These are phyloP conservation scores for Populus deltoides DNA, from an alignment of 345 rosid genomes.

Conservation along the genomic window DNA sequence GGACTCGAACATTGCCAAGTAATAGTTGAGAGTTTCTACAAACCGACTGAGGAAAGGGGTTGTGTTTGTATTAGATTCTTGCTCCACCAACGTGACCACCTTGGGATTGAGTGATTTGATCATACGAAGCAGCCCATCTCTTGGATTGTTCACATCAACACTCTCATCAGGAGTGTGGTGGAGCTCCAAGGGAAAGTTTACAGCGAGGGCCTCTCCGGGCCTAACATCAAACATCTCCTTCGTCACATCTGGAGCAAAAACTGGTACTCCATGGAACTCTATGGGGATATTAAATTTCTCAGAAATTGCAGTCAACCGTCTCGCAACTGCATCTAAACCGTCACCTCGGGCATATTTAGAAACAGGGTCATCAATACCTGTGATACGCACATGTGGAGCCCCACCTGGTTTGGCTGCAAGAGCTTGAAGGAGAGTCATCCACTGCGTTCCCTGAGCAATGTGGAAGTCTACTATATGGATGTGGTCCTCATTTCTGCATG, in stretches of 20 bases:
- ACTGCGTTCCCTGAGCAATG: constrained; percentile 65
- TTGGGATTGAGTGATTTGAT: constrained; percentile 63
- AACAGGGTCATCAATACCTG: constrained; percentile 66
- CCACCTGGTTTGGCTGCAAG: constrained; percentile 67
- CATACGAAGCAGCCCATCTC: constrained; percentile 69
- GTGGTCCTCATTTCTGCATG: constrained; percentile 53
- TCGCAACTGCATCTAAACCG: constrained; percentile 51
- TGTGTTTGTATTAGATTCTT: constrained; percentile 77
- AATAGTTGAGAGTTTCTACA: constrained; percentile 54
- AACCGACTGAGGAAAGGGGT: constrained; percentile 63
- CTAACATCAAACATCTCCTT: constrained; percentile 61
- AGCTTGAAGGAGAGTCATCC: constrained; percentile 70
- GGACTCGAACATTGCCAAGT: constrained; percentile 68
- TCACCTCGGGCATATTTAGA: constrained; percentile 47
- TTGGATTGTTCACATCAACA: constrained; percentile 60
- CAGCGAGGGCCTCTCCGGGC: constrained; percentile 62
- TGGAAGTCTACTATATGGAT: constrained; percentile 72
- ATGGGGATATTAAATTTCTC: constrained; percentile 49
- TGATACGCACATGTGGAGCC: constrained; percentile 62
- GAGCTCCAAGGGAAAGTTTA: constrained; percentile 67
- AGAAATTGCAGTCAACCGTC: constrained; percentile 44
- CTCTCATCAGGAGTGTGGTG: constrained; percentile 76
- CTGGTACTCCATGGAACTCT: constrained; percentile 58
- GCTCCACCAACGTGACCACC: constrained; percentile 63
- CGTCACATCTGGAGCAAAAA: constrained; percentile 48